Base-by-base conservation (phyloP, 2,329 filamentous ascomycete species). In the Didymella keratinophila region DNA sequence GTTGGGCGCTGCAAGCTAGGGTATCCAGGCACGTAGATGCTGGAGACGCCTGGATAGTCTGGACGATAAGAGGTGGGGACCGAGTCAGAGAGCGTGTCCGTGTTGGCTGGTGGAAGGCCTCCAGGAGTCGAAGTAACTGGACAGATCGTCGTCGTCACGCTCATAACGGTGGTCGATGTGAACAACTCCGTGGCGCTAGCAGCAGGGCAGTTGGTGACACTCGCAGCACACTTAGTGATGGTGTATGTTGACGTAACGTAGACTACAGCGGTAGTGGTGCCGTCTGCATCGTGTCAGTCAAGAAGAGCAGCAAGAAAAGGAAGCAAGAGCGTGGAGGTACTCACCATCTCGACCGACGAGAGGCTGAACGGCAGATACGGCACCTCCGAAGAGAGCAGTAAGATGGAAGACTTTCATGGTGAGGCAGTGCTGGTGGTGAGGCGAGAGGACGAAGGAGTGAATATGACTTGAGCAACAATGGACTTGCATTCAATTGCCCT, bases 121-220 rank as follows among this genome's bases (percentile, higher is more conserved):
- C 32, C 65, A 20, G 63, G 58, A 41, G 58, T 66, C 8, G 61
- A 62, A 16, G 60, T 66, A 25, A 62, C 56, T 28, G 78, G 75
- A 62, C 79, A 81, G 66, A 80, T 67, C 25, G 79, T 80, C 45
- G 79, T 80, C 14, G 78, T 78, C 42, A 76, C 65, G 42, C 76
- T 69, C 49, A 79, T 63, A 60, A 76, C 71, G 20, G 65, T 64
- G 28, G 63, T 67, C 44, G 76, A 74, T 23, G 80, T 82, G 59
- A 77, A 62, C 47, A 76, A 67, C 9, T 72, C 69, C 20, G 74
- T 71, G 21, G 69, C 68, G 44, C 71, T 66, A 39, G 68, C 65
- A 43, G 42, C 43, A 30, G 79, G 78, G 62, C 79, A 81, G 63
- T 74, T 63, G 44, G 56, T 58, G 21, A 63, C 67, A 44, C 65